Evolutionary conservation across 352 stramenopile species (phyloP).

Genomic region (Phytophthora brassicae): DNA sequence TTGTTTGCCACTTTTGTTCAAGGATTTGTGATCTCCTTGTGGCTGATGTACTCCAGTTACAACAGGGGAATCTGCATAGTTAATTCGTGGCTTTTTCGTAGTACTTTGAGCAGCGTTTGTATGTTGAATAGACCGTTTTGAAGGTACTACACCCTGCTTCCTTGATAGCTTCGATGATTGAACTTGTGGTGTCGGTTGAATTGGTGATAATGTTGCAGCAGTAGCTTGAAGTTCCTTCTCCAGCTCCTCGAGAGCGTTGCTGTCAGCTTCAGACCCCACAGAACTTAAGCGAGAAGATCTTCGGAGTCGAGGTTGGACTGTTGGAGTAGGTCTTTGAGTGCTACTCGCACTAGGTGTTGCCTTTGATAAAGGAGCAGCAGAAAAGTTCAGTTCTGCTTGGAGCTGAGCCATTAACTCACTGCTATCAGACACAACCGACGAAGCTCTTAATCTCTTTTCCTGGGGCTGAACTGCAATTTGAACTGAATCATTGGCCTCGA

Average conservation of each 20-base stretch:
- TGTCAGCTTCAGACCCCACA: constrained; percentile 28
- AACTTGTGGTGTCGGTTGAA: not conserved
- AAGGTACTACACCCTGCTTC: constrained; percentile 2
- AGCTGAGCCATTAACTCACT: constrained; percentile 36
- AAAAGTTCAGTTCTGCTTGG: constrained; percentile 30
- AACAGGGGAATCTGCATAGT: constrained; percentile 1
- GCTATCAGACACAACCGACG: constrained; percentile 29
- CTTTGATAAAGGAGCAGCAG: not conserved
- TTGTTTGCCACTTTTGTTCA: constrained; percentile 6
- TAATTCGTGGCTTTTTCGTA: constrained; percentile 12
- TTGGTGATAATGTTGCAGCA: constrained; percentile 6
- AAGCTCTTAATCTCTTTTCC: constrained; percentile 10
- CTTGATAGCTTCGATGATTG: not conserved
- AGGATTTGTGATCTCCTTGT: not conserved
- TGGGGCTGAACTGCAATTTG: not conserved
- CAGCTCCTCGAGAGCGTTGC: constrained; percentile 36
- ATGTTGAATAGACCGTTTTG: constrained; percentile 6
- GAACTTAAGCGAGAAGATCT: constrained; percentile 23
- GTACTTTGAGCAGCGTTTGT: constrained; percentile 11
- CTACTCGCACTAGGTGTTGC: not conserved
- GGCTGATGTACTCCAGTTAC: not conserved
- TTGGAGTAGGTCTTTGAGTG: not conserved
- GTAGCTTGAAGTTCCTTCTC: constrained; percentile 31
- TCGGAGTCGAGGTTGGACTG: not conserved
- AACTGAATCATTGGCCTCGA: not conserved